Evolutionary conservation across 2,329 filamentous ascomycete species (phyloP).

Genomic region (Neofusicoccum laricinum): DNA sequence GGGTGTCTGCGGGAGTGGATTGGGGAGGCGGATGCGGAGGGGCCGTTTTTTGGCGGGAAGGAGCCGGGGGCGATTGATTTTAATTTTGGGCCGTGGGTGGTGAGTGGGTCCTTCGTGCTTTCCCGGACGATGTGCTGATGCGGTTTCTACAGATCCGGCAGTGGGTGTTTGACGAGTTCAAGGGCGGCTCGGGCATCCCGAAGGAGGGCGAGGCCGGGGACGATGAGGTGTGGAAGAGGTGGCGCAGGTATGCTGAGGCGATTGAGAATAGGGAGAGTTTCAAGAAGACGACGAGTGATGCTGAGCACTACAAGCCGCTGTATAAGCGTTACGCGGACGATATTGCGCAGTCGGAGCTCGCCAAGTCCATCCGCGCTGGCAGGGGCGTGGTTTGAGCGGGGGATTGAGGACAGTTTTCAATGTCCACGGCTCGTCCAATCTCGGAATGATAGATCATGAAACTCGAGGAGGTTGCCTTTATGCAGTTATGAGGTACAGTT

Average conservation of each 20-base stretch:
- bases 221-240: conserved; percentile 61
- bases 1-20: conserved; percentile 59
- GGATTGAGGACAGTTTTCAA: no score
- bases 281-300: conserved; percentile 65
- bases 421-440: no score
- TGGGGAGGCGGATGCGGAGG: conserved; percentile 57
- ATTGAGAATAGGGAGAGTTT: conserved; percentile 61
- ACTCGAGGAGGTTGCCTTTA: no score
- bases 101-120: conserved; percentile 25
- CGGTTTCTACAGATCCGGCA: conserved; percentile 42
- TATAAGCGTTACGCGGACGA: conserved; percentile 55
- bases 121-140: background rate
- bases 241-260: conserved; percentile 62
- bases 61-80: conserved; percentile 68
- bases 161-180: conserved; percentile 75
- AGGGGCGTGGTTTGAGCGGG: conserved; percentile 54
- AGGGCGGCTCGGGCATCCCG: conserved; percentile 55
- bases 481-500: no score
- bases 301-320: conserved; percentile 64
- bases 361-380: conserved; percentile 55
- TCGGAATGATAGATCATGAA: no score
- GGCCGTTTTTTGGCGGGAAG: conserved; percentile 67
- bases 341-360: conserved; percentile 46
- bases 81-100: conserved; percentile 69
- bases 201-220: conserved; percentile 49